phyloP scores from a whole-genome alignment of 805 yeast genomes.

The Metschnikowia borealis region DNA sequence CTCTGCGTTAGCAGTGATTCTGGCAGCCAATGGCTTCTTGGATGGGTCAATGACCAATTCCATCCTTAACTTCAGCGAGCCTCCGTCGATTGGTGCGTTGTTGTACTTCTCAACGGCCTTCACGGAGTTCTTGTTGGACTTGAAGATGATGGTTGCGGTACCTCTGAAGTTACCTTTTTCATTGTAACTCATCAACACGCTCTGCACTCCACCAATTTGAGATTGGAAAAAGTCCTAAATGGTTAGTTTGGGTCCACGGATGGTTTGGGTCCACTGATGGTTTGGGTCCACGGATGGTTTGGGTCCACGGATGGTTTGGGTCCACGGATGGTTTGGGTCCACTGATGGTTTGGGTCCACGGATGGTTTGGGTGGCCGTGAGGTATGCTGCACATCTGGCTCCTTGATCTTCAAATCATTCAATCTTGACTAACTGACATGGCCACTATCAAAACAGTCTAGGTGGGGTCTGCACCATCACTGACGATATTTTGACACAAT shows the following conservation, averaged over 20 bases:
- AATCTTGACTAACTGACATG: neutral
- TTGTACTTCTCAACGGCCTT: conserved; percentile 80
- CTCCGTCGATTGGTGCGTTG: conserved; percentile 91
- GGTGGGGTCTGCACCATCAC: neutral
- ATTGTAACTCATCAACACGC: conserved; percentile 72
- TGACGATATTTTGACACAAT: neutral
- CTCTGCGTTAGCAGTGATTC: conserved; percentile 55
- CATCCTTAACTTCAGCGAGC: conserved; percentile 66
- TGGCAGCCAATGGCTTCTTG: conserved; percentile 66
- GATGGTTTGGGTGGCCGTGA: neutral
- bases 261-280: neutral
- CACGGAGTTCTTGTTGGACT: conserved; percentile 61
- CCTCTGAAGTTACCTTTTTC: conserved; percentile 90
- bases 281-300: neutral
- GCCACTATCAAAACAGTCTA: neutral
- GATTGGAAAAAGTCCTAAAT: conserved; percentile 81
- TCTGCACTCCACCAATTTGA: conserved; percentile 80
- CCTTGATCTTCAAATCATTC: neutral
- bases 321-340: neutral
- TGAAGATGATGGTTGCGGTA: conserved; percentile 82
- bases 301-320: conserved; percentile 15
- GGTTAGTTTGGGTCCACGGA: conserved; percentile 22
- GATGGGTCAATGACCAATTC: conserved; percentile 86
- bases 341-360: neutral
- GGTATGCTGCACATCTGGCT: neutral